Percentiles rank a stretch among this genome's conserved stretches.
Evolutionary conservation across 768 basidiomycete genomes (phyloP).

Genomic region (Rhodotorula graminis): DNA sequence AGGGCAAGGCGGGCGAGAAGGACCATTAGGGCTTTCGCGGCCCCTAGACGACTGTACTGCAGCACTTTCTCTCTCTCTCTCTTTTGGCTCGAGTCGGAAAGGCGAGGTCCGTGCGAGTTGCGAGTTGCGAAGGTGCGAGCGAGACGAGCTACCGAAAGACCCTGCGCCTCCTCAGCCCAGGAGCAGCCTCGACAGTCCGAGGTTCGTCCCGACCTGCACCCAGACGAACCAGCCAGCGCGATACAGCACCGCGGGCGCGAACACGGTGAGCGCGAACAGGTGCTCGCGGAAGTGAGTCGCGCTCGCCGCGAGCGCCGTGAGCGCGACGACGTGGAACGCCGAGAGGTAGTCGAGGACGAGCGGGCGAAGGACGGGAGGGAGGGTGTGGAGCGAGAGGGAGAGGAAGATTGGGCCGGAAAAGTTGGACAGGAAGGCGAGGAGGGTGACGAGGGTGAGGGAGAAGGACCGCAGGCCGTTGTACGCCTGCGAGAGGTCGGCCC

Average conservation of each 20-base stretch:
- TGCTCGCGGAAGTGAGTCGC: conserved; percentile 25
- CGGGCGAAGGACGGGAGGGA: background rate
- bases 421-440: conserved; percentile 36
- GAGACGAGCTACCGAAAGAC: too few species aligned
- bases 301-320: conserved; percentile 4
- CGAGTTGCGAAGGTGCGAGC: too few species aligned
- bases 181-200: background rate
- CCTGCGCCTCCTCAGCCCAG: background rate
- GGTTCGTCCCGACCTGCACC: conserved; percentile 15
- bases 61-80: too few species aligned
- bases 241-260: conserved; percentile 31
- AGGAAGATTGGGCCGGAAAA: conserved; percentile 29
- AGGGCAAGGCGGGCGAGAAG: conserved; percentile 29
- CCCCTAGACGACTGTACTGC: too few species aligned
- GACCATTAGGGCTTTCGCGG: background rate
- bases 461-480: conserved; percentile 29
- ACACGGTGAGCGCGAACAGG: conserved; percentile 31
- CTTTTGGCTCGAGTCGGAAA: background rate
- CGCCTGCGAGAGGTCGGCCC: conserved; percentile 30
- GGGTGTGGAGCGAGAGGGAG: conserved; percentile 9
- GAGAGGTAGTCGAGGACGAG: background rate
- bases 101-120: background rate
- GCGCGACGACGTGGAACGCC: conserved; percentile 19
- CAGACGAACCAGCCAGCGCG: conserved; percentile 13
- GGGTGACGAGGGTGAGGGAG: conserved; percentile 23